Conservation (phyloP, 345 rosid genomes). For the Camelina sativa region DNA sequence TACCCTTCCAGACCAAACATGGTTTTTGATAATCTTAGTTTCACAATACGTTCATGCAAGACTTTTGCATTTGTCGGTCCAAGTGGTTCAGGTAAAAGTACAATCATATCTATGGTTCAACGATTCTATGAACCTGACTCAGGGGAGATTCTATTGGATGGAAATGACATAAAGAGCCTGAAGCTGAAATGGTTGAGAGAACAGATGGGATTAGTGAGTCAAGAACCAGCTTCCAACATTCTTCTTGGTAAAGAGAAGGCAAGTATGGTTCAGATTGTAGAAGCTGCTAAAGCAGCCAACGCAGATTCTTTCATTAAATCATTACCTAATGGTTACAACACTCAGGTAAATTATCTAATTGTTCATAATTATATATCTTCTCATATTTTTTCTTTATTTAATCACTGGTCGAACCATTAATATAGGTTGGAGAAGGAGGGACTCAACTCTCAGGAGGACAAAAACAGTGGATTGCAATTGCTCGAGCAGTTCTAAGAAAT, state of each 20-base stretch:
- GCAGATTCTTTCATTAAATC: slow-evolving; percentile 72
- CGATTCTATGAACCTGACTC: slow-evolving; percentile 85
- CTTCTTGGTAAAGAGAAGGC: slow-evolving; percentile 73
- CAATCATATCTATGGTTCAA: slow-evolving; percentile 78
- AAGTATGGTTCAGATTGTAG: slow-evolving; percentile 50
- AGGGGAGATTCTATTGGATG: slow-evolving; percentile 74
- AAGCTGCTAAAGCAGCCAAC: slow-evolving; percentile 82
- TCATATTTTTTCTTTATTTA: neutral
- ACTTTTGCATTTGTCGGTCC: slow-evolving; percentile 82
- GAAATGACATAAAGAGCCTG: slow-evolving; percentile 61
- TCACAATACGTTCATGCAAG: slow-evolving; percentile 63
- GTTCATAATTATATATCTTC: neutral
- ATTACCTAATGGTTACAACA: slow-evolving; percentile 67
- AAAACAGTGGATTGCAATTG: slow-evolving; percentile 88
- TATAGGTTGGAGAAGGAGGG: slow-evolving; percentile 93
- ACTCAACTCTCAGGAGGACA: slow-evolving; percentile 97
- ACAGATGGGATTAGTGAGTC: slow-evolving; percentile 90
- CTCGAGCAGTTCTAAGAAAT: slow-evolving; percentile 79
- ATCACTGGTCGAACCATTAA: neutral
- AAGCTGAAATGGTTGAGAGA: slow-evolving; percentile 77
- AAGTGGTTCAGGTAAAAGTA: slow-evolving; percentile 94
- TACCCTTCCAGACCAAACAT: slow-evolving; percentile 68
- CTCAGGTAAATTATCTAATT: slow-evolving; percentile 54
- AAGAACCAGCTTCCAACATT: slow-evolving; percentile 80
- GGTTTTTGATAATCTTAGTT: slow-evolving; percentile 73